Conservation (phyloP, 1,139 yeast genomes). For the Zhuliangozyma blackwelliae region DNA sequence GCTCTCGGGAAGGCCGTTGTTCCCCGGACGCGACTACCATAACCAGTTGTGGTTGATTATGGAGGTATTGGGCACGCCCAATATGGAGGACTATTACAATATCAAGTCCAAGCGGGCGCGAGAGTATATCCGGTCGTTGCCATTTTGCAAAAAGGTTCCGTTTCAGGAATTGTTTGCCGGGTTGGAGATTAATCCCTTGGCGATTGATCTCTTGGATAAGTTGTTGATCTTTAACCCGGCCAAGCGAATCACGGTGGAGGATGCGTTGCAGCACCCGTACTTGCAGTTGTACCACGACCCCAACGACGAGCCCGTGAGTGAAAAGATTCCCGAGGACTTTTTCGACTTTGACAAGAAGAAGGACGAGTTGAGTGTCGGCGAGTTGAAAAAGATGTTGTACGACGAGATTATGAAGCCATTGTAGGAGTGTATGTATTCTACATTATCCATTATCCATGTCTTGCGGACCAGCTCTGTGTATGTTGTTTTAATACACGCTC, state of each 20-base stretch:
- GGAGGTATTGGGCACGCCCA: constrained; percentile 63
- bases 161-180: constrained; percentile 40
- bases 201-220: constrained; percentile 57
- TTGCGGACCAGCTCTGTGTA: no score
- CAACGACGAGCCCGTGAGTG: constrained; percentile 65
- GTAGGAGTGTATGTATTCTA: constrained; percentile 9
- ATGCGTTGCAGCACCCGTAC: constrained; percentile 67
- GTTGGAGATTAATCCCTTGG: constrained; percentile 44
- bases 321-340: constrained; percentile 51
- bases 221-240: constrained; percentile 62
- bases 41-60: constrained; percentile 61
- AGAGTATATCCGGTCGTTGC: constrained; percentile 57
- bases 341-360: constrained; percentile 60
- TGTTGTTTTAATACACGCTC: no score
- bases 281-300: constrained; percentile 65
- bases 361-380: constrained; percentile 44
- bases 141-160: constrained; percentile 45
- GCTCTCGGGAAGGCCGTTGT: constrained; percentile 59
- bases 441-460: no score
- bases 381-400: constrained; percentile 50
- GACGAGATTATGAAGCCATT: constrained; percentile 48
- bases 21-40: constrained; percentile 76
- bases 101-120: constrained; percentile 60
- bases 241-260: constrained; percentile 58
- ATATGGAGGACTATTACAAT: constrained; percentile 49